Conservation (phyloP, 345 rosid species). For the Lepidium aucheri region DNA sequence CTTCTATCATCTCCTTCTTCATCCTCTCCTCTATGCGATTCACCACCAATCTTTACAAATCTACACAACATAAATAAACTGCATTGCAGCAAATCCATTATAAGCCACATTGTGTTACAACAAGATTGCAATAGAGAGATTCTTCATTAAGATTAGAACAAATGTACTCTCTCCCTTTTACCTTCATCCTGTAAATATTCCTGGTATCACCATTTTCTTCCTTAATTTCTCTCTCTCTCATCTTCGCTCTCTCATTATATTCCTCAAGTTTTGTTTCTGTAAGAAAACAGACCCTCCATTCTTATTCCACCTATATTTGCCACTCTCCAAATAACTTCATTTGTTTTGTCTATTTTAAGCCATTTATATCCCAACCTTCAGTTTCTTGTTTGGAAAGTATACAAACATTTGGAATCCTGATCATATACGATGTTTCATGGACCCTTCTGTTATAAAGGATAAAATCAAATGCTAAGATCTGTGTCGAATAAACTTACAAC, state of each 20-base stretch:
- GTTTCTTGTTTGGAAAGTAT: background rate
- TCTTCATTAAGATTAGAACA: background rate
- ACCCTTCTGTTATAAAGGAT: background rate
- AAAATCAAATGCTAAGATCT: constrained; percentile 24
- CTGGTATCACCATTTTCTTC: constrained; percentile 12
- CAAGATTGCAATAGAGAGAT: background rate
- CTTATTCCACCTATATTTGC: constrained; percentile 20
- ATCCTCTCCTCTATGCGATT: constrained; percentile 6
- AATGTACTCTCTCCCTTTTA: background rate
- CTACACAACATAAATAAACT: background rate
- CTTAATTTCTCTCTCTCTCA: background rate
- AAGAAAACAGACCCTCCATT: constrained; percentile 18
- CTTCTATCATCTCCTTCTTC: constrained; percentile 46
- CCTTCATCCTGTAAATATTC: constrained; percentile 16
- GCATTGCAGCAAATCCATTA: background rate
- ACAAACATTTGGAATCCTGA: background rate
- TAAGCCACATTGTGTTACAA: background rate
- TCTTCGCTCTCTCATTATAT: constrained; percentile 7
- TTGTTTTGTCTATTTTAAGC: constrained; percentile 21
- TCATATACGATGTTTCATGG: background rate
- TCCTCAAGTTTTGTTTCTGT: background rate
- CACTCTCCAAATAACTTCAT: background rate
- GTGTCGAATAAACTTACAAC: constrained; percentile 5
- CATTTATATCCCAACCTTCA: constrained; percentile 12
- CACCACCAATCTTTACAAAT: constrained; percentile 1